Evolutionary conservation across 768 basidiomycete genomes (phyloP).

Genomic region (Termitomyces sp.): DNA sequence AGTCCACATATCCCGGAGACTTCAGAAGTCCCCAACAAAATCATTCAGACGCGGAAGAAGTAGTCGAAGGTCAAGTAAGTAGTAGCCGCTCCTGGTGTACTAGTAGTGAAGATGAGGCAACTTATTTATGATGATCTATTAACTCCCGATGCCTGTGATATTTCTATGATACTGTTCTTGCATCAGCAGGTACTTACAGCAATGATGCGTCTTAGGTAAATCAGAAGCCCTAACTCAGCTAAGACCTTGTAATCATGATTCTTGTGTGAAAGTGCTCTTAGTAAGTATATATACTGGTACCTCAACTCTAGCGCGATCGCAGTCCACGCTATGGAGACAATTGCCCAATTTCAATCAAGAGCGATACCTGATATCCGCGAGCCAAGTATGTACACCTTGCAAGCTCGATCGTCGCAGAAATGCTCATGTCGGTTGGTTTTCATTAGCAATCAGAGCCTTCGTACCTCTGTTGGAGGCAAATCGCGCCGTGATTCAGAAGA

Average conservation of each 20-base stretch:
- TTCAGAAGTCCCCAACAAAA: too few species aligned
- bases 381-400: conserved; percentile 26
- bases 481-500: conserved; percentile 40
- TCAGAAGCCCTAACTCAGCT: not conserved
- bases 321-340: conserved; percentile 28
- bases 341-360: conserved; percentile 27
- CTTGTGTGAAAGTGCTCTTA: not conserved
- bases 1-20: too few species aligned
- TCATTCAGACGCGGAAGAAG: too few species aligned
- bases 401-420: not conserved
- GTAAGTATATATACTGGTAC: not conserved
- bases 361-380: conserved; percentile 27
- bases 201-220: too few species aligned
- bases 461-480: conserved; percentile 45
- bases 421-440: not conserved
- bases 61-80: too few species aligned
- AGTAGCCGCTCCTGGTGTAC: too few species aligned
- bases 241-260: not conserved
- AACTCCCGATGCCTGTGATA: too few species aligned
- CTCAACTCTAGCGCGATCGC: not conserved
- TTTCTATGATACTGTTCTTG: too few species aligned
- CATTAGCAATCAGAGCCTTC: conserved; percentile 3
- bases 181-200: too few species aligned
- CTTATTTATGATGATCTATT: too few species aligned
- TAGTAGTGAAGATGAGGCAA: too few species aligned